Evolutionary conservation across 208 protist genomes (phyloP), one percentile per base, ranked within the genome.

Genomic region (Trichomonas tenax): DNA sequence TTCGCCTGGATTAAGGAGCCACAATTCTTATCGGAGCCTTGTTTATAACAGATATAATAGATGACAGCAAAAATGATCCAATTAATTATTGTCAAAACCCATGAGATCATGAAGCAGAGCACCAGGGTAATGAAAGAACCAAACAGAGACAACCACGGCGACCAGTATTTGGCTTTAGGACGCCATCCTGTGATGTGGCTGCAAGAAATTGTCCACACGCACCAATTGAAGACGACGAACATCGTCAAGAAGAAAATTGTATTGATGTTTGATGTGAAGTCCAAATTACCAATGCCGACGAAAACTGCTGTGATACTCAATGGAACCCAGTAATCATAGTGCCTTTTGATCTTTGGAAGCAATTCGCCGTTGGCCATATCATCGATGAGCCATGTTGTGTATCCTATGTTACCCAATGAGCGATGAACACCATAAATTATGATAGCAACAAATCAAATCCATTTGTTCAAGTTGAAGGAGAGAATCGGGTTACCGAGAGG

Each of bases 171-270:
- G 44, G 96, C 97, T 21, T 63, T 44, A 23, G 97, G 97, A 26
- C 97, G 48, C 97, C 97, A 97, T 11, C 96, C 96, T 34, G 97
- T 96, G 2, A 88, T 96, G 36, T 96, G 21, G 34, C 26, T 38
- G 14, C 49, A 96, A 26, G 95, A 97, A 11, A 95, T 82, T 34
- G 96, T 44, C 86, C 97, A 98, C 9, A 96, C 96, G 96, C 97
- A 96, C 10, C 96, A 96, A 96, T 98, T 98, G 34, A 98, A 31
- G 51, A 97, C 40, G 31, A 96, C 45, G 17, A 31, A 96, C 34
- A 96, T 96, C 23, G 97, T 58, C 31, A 98, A 96, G 96, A 98
- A 97, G 95, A 98, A 96, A 48, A 96, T 97, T 34, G 97, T 96
- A 26, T 72, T 72, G 58, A 72, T 72, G 26, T 72, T 72, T 6